Evolutionary conservation across 441 rosid species (phyloP).

Genomic region (Gossypium schwendimanii): DNA sequence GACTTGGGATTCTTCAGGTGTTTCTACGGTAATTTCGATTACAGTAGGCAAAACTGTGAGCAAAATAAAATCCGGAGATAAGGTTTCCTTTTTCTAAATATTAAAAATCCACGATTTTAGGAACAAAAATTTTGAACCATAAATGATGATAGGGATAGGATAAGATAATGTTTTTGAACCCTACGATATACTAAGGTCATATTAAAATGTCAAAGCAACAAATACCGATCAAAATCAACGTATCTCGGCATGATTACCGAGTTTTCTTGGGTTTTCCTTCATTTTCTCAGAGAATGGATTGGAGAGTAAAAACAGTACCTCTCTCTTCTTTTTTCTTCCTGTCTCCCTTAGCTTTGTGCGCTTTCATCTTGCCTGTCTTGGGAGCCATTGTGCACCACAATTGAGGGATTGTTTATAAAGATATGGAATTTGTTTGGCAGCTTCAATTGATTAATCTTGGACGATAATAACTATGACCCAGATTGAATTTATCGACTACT

Average conservation of each 20-base stretch:
- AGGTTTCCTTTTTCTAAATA: not conserved
- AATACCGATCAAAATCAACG: not conserved
- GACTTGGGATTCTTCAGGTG: constrained; percentile 55
- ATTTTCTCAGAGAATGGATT: constrained; percentile 8
- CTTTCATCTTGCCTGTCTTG: constrained; percentile 54
- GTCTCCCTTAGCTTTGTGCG: constrained; percentile 60
- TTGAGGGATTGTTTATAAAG: constrained; percentile 5
- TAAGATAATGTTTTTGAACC: not conserved
- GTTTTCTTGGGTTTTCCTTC: not conserved
- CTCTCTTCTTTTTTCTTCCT: constrained; percentile 80
- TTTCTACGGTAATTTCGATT: constrained; percentile 47
- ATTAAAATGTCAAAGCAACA: not conserved
- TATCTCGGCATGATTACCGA: not conserved
- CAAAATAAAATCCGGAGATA: not conserved
- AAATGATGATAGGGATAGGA: not conserved
- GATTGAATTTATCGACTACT: constrained; percentile 20
- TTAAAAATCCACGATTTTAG: not conserved
- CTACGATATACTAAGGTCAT: not conserved
- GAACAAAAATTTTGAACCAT: constrained; percentile 6
- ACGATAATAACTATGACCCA: constrained; percentile 22
- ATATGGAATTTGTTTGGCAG: not conserved
- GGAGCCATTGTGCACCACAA: constrained; percentile 53
- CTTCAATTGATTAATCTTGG: constrained; percentile 14
- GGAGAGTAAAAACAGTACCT: constrained; percentile 28
- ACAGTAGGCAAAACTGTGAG: constrained; percentile 60